Evolutionary conservation across 2,329 filamentous ascomycete species (phyloP).

Genomic region (Podosphaera xanthii): DNA sequence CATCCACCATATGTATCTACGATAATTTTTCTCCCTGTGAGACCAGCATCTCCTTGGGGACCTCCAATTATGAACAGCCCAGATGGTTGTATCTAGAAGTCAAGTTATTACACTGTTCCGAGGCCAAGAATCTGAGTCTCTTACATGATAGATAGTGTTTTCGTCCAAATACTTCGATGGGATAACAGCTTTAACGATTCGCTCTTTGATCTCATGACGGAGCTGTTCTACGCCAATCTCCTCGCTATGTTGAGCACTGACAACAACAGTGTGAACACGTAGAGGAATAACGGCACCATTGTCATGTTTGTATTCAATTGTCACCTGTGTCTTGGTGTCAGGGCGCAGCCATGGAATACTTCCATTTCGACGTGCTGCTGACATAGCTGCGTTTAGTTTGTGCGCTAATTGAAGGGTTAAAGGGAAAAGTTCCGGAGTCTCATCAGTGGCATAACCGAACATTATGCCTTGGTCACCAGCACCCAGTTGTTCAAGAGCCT

Average conservation of each 20-base stretch:
- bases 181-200: slow-evolving; percentile 92
- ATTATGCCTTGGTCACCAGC: slow-evolving; percentile 99
- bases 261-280: slow-evolving; percentile 88
- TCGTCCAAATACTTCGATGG: slow-evolving; percentile 81
- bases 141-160: slow-evolving; percentile 81
- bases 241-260: slow-evolving; percentile 82
- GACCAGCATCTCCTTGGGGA: slow-evolving; percentile 93
- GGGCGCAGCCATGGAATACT: slow-evolving; percentile 82
- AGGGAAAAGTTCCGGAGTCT: slow-evolving; percentile 92
- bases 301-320: slow-evolving; percentile 95
- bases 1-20: slow-evolving; percentile 99
- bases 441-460: slow-evolving; percentile 99
- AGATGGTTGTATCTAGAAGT: slow-evolving; percentile 64
- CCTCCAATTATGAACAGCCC: slow-evolving; percentile 98
- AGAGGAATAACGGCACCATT: slow-evolving; percentile 77
- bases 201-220: slow-evolving; percentile 84
- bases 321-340: slow-evolving; percentile 99
- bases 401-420: slow-evolving; percentile 85
- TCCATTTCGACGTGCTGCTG: slow-evolving; percentile 66
- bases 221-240: slow-evolving; percentile 78
- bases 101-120: slow-evolving; percentile 2
- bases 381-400: slow-evolving; percentile 94
- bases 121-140: slow-evolving; percentile 15
- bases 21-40: slow-evolving; percentile 94
- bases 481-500: slow-evolving; percentile 91